phyloP scores from a whole-genome alignment of 768 basidiomycete genomes.

The Hygrophoropsis aurantiaca region DNA sequence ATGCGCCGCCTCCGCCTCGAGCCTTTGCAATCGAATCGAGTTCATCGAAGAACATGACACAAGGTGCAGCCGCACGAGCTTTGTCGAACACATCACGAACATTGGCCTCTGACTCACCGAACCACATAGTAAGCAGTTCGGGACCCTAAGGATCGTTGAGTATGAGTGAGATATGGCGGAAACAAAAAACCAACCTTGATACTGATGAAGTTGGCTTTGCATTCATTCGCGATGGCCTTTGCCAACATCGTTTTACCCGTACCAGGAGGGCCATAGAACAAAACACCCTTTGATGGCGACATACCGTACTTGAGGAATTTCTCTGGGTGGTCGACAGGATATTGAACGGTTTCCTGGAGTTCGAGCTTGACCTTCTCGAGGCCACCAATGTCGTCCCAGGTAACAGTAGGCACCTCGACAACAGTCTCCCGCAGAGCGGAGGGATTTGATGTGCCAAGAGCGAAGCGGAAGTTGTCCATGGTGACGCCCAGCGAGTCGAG shows the following conservation, averaged over 20 bases:
- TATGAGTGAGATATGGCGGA: background rate
- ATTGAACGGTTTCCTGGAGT: slow-evolving; percentile 98
- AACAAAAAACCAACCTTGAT: slow-evolving; percentile 68
- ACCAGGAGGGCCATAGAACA: slow-evolving; percentile 99
- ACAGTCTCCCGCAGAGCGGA: slow-evolving; percentile 99
- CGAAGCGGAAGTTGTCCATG: slow-evolving; percentile 99
- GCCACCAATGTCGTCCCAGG: slow-evolving; percentile 99
- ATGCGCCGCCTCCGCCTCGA: slow-evolving; percentile 81
- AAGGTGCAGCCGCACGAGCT: slow-evolving; percentile 97
- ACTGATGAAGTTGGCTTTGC: slow-evolving; percentile 99
- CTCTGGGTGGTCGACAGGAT: slow-evolving; percentile 99
- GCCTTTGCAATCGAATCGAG: slow-evolving; percentile 98
- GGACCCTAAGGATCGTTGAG: slow-evolving; percentile 61
- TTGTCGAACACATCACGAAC: slow-evolving; percentile 99
- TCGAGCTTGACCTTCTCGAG: slow-evolving; percentile 99
- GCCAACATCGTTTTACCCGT: slow-evolving; percentile 99
- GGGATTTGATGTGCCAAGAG: slow-evolving; percentile 95
- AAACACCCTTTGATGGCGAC: slow-evolving; percentile 98
- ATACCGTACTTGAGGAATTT: slow-evolving; percentile 99
- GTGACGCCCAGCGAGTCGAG: slow-evolving; percentile 98
- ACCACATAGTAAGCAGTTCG: slow-evolving; percentile 99
- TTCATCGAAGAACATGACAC: slow-evolving; percentile 99
- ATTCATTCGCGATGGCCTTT: slow-evolving; percentile 99
- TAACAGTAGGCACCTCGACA: slow-evolving; percentile 97
- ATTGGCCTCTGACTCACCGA: slow-evolving; percentile 99